Evolutionary conservation across 202 grass and related monocot species (phyloP), one percentile per base, ranked within the genome.

Genomic region (Tripidium arundinaceum): DNA sequence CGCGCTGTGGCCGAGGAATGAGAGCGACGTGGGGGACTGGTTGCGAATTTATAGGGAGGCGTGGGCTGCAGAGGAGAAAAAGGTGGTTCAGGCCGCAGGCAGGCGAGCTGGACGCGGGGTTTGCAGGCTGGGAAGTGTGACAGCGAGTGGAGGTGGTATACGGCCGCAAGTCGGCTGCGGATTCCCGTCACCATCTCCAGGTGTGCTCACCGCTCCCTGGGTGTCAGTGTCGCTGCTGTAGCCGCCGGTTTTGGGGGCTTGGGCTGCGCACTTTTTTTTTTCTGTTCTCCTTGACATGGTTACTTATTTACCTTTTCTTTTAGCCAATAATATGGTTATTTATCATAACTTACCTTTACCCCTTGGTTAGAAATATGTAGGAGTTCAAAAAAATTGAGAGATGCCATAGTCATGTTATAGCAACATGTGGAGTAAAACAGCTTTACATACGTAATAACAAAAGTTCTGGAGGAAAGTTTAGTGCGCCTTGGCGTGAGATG

Each of bases 21-120:
- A 52, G 50, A n/a, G 18, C 67, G 73, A 16, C 37, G 27, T n/a
- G n/a, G n/a, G 46, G 28, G 39, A 33, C 54, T 57, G 70, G 26
- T 38, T 27, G 33, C 34, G 19, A 82, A 91, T 91, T 87, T 83
- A 83, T 85, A 88, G 62, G 42, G 79, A 79, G 74, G 73, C 14
- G 77, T 77, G 87, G 78, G 38, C 1, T 55, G n/a, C 43, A 74
- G 15, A 0, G 21, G 21, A 14, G 42, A 76, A 67, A 79, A 54
- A 33, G 81, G 50, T 61, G 40, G 50, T n/a, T n/a, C n/a, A 75
- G 22, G 29, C 7, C 2, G 16, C 36, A 11, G 6, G 67, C 54
- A n/a, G n/a, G n/a, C n/a, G n/a, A n/a, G 15, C 62, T 75, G 70
- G 74, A 83, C 75, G 58, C 59, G 76, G 73, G n/a, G n/a, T n/a